phyloP scores from a whole-genome alignment of 148 eudicot species.

The Hydrangea macrophylla region DNA sequence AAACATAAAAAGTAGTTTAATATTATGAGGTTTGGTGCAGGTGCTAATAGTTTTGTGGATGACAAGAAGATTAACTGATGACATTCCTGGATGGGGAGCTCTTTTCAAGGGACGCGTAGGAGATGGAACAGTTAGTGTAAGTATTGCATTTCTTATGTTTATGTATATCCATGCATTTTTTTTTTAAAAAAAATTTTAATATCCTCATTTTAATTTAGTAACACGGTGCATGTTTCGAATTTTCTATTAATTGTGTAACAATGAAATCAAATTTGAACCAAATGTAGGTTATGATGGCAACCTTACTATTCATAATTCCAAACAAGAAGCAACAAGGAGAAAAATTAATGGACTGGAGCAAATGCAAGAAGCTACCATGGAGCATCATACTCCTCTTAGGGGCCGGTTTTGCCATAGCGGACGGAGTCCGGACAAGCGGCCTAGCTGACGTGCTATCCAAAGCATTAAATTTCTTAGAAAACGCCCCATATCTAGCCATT shows the following conservation, averaged over 20 bases:
- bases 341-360: conserved; percentile 95
- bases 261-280: not conserved
- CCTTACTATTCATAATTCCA: conserved; percentile 84
- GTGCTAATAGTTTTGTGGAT: conserved; percentile 72
- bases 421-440: conserved; percentile 83
- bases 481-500: conserved; percentile 66
- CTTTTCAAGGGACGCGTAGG: conserved; percentile 75
- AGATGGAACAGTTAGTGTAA: conserved; percentile 90
- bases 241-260: not conserved
- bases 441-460: conserved; percentile 63
- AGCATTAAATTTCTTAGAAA: conserved; percentile 49
- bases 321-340: conserved; percentile 69
- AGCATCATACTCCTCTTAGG: conserved; percentile 71
- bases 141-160: conserved; percentile 12
- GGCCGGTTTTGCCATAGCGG: conserved; percentile 91
- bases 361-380: conserved; percentile 93
- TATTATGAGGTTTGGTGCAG: conserved; percentile 28
- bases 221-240: too few relatives aligned
- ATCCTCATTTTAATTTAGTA: too few relatives aligned
- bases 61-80: conserved; percentile 91
- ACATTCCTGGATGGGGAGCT: conserved; percentile 88
- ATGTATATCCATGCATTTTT: too few relatives aligned
- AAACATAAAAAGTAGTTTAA: not conserved
- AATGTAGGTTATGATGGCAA: conserved; percentile 80
- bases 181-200: too few relatives aligned